These are phyloP conservation scores for Scleroderma bovista DNA, from an alignment of 768 basidiomycete genomes.

Conservation along the genomic window DNA sequence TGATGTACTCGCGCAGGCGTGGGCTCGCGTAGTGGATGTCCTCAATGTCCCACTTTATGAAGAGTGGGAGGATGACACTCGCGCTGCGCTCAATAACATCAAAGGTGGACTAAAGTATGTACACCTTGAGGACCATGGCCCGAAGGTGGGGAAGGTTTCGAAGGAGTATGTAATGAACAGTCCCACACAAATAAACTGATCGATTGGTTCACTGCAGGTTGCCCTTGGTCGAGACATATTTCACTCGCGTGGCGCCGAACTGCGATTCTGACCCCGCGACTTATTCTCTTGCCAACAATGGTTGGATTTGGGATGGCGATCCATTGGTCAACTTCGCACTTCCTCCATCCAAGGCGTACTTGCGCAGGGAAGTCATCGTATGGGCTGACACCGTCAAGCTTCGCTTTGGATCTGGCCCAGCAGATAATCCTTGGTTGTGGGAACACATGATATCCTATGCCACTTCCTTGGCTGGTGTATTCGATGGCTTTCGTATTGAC, in stretches of 20 bases:
- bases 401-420: constrained; percentile 78
- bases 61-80: constrained; percentile 83
- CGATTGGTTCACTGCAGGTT: constrained; percentile 38
- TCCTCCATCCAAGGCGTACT: constrained; percentile 87
- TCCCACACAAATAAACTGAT: constrained; percentile 6
- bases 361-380: constrained; percentile 92
- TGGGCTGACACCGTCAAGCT: constrained; percentile 99
- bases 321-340: constrained; percentile 93
- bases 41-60: constrained; percentile 85
- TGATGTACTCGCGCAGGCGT: constrained; percentile 59
- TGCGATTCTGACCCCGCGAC: constrained; percentile 45
- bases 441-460: constrained; percentile 84
- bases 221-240: constrained; percentile 88
- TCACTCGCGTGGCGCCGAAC: constrained; percentile 69
- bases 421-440: constrained; percentile 94
- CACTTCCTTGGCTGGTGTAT: constrained; percentile 68
- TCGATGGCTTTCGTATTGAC: constrained; percentile 97
- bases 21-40: constrained; percentile 76
- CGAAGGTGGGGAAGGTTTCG: constrained; percentile 76
- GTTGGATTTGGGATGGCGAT: constrained; percentile 98
- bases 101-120: constrained; percentile 74
- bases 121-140: constrained; percentile 77
- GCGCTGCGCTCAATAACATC: constrained; percentile 67
- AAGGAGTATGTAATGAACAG: constrained; percentile 46
- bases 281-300: constrained; percentile 93